Evolutionary conservation across 306 rosid species (phyloP).

Genomic region (Gynostemma pentaphyllum): DNA sequence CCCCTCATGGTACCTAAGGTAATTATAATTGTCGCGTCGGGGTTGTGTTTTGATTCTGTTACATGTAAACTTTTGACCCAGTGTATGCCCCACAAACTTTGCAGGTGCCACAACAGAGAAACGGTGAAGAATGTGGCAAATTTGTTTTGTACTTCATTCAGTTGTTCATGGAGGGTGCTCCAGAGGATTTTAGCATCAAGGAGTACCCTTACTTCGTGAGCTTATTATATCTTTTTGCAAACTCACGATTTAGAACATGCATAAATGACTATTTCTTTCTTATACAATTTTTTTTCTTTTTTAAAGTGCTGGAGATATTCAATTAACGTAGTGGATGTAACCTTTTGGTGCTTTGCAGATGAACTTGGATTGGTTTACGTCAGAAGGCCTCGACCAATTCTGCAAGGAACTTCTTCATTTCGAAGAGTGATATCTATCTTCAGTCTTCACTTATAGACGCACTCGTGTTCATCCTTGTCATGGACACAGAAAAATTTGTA

Average conservation of each 20-base stretch:
- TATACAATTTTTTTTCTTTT: not conserved
- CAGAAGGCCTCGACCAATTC: conserved; percentile 33
- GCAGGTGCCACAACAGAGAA: conserved; percentile 78
- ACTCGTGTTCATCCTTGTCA: not conserved
- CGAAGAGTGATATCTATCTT: conserved; percentile 9
- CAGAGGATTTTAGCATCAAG: conserved; percentile 40
- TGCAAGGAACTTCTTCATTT: conserved; percentile 17
- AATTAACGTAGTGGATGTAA: conserved; percentile 5
- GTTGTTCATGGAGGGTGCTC: conserved; percentile 46
- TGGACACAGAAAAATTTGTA: not conserved
- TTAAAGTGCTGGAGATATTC: not conserved
- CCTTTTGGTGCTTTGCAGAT: conserved; percentile 39
- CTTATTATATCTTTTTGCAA: not conserved
- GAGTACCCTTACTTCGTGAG: conserved; percentile 69
- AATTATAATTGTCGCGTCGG: not conserved
- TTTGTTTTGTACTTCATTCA: conserved; percentile 64
- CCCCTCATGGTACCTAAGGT: conserved; percentile 64
- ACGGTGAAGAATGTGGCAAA: conserved; percentile 59
- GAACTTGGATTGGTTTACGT: conserved; percentile 53
- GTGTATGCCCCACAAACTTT: not conserved
- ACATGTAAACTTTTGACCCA: not conserved
- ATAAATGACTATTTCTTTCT: not conserved
- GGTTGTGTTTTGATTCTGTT: not conserved
- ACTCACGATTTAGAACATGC: not conserved
- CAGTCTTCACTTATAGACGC: conserved; percentile 10